Conservation (phyloP, 2,329 filamentous ascomycete genomes). For the Penicillium capsulatum region DNA sequence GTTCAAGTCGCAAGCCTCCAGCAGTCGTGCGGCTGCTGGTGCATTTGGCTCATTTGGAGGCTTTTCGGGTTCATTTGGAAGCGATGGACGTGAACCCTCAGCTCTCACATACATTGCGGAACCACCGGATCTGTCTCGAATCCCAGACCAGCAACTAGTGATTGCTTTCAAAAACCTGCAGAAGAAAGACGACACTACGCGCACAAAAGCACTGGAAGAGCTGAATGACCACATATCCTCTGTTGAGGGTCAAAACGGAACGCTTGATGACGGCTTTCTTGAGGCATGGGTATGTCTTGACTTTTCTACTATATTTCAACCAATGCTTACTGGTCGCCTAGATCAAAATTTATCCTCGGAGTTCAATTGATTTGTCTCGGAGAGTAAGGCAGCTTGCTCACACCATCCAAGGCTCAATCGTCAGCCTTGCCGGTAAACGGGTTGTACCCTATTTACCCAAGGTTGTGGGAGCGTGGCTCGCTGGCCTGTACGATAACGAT, state of each 20-base stretch:
- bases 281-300: conserved; percentile 72
- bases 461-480: conserved; percentile 84
- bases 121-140: conserved; percentile 70
- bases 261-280: conserved; percentile 74
- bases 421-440: conserved; percentile 64
- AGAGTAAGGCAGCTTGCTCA: conserved; percentile 86
- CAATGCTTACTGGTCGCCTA: conserved; percentile 37
- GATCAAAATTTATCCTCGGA: conserved; percentile 80
- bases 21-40: conserved; percentile 54
- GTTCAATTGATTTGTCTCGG: conserved; percentile 83
- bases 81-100: conserved; percentile 49
- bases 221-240: conserved; percentile 62
- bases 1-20: conserved; percentile 61
- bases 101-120: conserved; percentile 81
- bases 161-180: conserved; percentile 89
- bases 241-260: conserved; percentile 52
- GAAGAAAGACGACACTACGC: conserved; percentile 91
- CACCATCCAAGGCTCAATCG: conserved; percentile 62
- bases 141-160: conserved; percentile 75
- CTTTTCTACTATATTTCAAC: not conserved
- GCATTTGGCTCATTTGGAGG: conserved; percentile 47
- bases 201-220: conserved; percentile 85
- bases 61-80: conserved; percentile 34
- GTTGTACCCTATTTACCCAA: conserved; percentile 75
- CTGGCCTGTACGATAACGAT: conserved; percentile 83